Evolutionary conservation across 345 rosid species (phyloP), one percentile per base, ranked within the genome.

Genomic region (Atalantia buxifolia): DNA sequence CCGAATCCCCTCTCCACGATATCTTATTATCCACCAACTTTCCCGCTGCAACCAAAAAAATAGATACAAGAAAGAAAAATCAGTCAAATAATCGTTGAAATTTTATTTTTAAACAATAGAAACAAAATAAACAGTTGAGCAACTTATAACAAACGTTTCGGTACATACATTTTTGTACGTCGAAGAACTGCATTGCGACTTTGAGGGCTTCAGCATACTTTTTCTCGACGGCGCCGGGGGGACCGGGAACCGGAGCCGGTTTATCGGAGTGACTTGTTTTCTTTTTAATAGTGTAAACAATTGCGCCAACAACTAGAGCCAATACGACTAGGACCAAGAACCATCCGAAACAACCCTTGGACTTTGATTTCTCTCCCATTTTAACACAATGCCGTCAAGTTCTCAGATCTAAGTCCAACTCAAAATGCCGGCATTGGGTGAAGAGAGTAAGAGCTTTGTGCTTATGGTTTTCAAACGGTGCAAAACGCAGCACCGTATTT

Each of bases 1-100:
- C 97, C 22, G 98, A 94, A 87, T 97, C 86, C 72, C 99, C 99
- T 88, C 99, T 90, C 99, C 99, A 96, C 0, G 88, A 6, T 84
- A 94, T 88, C 48, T 87, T 79, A 69, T 90, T 88, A n/a, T 90
- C 72, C 77, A 27, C 93, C 84, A 94, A 81, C 77, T 81, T 82
- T 27, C 98, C 99, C 81, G 99, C 99, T 96, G 77, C 77, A 87
- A 16, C 71, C 7, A 1, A 35, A 72, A 27, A 56, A n/a, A 53
- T 8, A 60, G 12, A 69, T 27, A 19, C 8, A 24, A 48, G 50
- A 45, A 45, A 13, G 50, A 13, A 0, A 50, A 22, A 36, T 66
- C n/a, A 24, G 12, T 18, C 3, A 10, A 79, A 78, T 36, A 0
- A 1, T 13, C 14, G 50, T 45, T 10, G 18, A 45, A 45, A 45